Evolutionary conservation across 106 monocot species (phyloP).

Genomic region (Allium sativum): DNA sequence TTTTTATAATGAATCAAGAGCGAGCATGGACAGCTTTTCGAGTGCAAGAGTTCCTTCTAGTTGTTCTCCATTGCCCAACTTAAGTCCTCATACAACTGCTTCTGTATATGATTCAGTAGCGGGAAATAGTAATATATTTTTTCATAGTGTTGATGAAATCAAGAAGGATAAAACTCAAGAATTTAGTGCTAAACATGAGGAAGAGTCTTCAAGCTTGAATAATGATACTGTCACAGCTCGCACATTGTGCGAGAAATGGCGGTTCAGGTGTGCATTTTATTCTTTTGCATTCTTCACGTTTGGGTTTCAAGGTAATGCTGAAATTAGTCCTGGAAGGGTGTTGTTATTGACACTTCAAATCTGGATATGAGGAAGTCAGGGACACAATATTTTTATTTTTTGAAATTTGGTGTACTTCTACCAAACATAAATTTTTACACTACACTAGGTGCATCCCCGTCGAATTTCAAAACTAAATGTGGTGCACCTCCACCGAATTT

Average conservation of each 20-base stretch:
- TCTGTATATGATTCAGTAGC: slow-evolving; percentile 11
- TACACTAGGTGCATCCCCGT: too few species aligned
- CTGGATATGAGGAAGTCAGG: too few species aligned
- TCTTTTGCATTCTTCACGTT: background rate
- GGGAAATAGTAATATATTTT: slow-evolving; percentile 1
- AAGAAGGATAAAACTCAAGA: slow-evolving; percentile 16
- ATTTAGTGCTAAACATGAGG: slow-evolving; percentile 14
- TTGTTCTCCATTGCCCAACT: slow-evolving; percentile 10
- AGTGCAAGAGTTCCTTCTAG: slow-evolving; percentile 13
- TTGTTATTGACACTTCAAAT: too few species aligned
- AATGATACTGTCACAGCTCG: slow-evolving; percentile 21
- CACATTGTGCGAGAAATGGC: slow-evolving; percentile 90
- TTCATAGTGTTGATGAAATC: slow-evolving; percentile 9
- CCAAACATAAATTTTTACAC: too few species aligned
- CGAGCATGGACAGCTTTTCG: slow-evolving; percentile 1
- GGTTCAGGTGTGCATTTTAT: slow-evolving; percentile 46
- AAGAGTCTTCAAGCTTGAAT: slow-evolving; percentile 11
- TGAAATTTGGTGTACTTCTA: too few species aligned
- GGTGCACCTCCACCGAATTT: too few species aligned
- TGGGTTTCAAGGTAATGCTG: too few species aligned
- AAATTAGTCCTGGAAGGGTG: too few species aligned
- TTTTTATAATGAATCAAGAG: slow-evolving; percentile 1
- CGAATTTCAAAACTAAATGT: too few species aligned
- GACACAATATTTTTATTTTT: too few species aligned
- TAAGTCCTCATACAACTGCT: slow-evolving; percentile 17